A percentile compares a stretch with the other conserved stretches of the same genome.
phyloP scores from a whole-genome alignment of 2,329 filamentous ascomycete genomes.

The Bertia moriformis region DNA sequence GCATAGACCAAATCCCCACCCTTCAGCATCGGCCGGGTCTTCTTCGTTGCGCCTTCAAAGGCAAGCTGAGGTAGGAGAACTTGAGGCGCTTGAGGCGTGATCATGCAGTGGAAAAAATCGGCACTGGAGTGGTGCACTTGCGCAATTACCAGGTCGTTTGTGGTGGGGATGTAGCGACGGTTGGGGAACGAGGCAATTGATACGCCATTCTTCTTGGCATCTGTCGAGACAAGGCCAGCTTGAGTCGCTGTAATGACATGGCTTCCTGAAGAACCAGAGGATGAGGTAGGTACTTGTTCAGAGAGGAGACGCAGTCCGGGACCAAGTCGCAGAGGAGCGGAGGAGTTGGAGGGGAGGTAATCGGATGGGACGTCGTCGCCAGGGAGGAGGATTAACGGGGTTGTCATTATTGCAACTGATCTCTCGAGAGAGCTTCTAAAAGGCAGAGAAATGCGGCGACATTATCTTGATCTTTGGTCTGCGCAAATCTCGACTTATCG shows the following conservation, averaged over 20 bases:
- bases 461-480: too few relatives aligned
- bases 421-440: too few relatives aligned
- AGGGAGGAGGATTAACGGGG: slow-evolving; percentile 40
- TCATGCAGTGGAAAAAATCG: slow-evolving; percentile 47
- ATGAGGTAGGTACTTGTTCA: slow-evolving; percentile 15
- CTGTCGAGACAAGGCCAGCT: slow-evolving; percentile 30
- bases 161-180: slow-evolving; percentile 38
- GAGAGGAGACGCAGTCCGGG: slow-evolving; percentile 49
- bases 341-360: slow-evolving; percentile 32
- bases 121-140: slow-evolving; percentile 45
- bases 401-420: slow-evolving; percentile 29
- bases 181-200: background rate
- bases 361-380: slow-evolving; percentile 40
- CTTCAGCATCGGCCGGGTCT: slow-evolving; percentile 49
- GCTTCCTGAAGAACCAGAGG: background rate
- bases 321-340: slow-evolving; percentile 42
- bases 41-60: slow-evolving; percentile 58
- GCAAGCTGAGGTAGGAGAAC: slow-evolving; percentile 49
- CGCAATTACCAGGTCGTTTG: slow-evolving; percentile 53
- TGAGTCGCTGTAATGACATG: slow-evolving; percentile 34
- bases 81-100: slow-evolving; percentile 27
- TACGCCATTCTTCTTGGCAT: slow-evolving; percentile 38
- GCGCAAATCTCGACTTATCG: too few relatives aligned
- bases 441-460: too few relatives aligned
- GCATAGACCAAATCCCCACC: slow-evolving; percentile 55